Base-by-base conservation (phyloP, 306 rosid species). In the Dryas octopetala region DNA sequence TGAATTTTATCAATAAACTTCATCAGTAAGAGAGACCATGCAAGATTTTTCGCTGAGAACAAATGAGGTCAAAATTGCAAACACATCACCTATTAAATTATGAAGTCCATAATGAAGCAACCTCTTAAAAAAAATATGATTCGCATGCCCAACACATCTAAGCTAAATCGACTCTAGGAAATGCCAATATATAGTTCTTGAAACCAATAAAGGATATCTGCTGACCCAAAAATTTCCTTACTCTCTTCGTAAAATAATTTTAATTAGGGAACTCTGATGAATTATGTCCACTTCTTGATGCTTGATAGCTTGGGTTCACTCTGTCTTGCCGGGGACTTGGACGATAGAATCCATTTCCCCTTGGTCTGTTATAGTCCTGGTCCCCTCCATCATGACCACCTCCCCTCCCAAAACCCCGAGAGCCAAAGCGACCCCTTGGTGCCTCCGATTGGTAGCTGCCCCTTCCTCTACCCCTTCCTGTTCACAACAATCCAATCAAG, bases 391-490 rank as follows among this genome's bases (percentile, higher is more conserved):
- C 93, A 41, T 75, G 85, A 63, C 89, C 76, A 40, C 74, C 86
- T 83, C 85, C 91, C 79, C 89, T 87, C 70, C 83, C 85, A 83
- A 71, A 86, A 79, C 61, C 71, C 78, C 87, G 89, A 54, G 93
- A 76, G 74, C 52, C 77, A 79, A 80, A 90, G 78, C 94, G 97
- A 48, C 88, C 89, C 72, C 90, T 85, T 57, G 90, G 79, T 19
- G 86, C 87, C 43, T 94, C 97, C 76, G 83, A 52, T 64, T 91
- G 97, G 78, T 90, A 90, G 84, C 78, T 66, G 16, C 91, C 88
- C 78, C 96, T 87, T 82, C 96, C 97, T 86, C 96, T 91, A 73
- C 98, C 98, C 85, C 97, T 89, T 82, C 96, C 98, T 94, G 84
- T 59, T 59, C 82, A 82, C 57, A 79, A 81, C 59, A 71, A 77